phyloP scores from a whole-genome alignment of 2,329 filamentous ascomycete genomes.

The Monosporascus sp. region DNA sequence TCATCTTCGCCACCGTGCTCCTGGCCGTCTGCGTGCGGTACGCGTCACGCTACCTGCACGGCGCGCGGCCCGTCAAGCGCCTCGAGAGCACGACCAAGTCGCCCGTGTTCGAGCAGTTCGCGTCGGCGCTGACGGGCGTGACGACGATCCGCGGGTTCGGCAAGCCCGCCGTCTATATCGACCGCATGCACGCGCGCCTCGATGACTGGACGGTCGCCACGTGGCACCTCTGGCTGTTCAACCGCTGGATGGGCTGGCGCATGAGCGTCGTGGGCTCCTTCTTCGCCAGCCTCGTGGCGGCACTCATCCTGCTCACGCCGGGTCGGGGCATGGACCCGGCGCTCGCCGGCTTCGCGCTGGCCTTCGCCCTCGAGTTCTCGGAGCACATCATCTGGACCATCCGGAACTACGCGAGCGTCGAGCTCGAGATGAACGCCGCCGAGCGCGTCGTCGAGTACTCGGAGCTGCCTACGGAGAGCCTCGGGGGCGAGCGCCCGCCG shows the following conservation, averaged over 20 bases:
- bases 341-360: constrained; percentile 69
- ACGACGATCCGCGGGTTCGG: constrained; percentile 71
- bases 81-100: constrained; percentile 73
- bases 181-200: constrained; percentile 63
- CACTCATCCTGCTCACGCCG: constrained; percentile 56
- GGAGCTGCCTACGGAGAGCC: constrained; percentile 60
- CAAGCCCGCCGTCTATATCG: constrained; percentile 60
- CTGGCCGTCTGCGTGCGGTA: constrained; percentile 53
- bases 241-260: constrained; percentile 71
- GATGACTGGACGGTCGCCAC: constrained; percentile 62
- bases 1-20: constrained; percentile 55
- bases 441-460: constrained; percentile 74
- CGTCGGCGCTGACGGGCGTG: constrained; percentile 65
- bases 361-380: constrained; percentile 67
- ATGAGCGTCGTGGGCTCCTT: constrained; percentile 64
- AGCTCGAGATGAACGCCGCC: constrained; percentile 73
- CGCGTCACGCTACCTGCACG: constrained; percentile 59
- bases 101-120: constrained; percentile 76
- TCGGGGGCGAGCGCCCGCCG: constrained; percentile 55
- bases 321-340: constrained; percentile 57
- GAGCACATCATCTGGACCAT: constrained; percentile 58
- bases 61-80: constrained; percentile 68
- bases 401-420: constrained; percentile 62
- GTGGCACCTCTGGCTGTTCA: constrained; percentile 66
- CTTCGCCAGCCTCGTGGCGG: constrained; percentile 61